Base-by-base conservation (phyloP, 2,329 filamentous ascomycete genomes). In the Monosporascus sp. region DNA sequence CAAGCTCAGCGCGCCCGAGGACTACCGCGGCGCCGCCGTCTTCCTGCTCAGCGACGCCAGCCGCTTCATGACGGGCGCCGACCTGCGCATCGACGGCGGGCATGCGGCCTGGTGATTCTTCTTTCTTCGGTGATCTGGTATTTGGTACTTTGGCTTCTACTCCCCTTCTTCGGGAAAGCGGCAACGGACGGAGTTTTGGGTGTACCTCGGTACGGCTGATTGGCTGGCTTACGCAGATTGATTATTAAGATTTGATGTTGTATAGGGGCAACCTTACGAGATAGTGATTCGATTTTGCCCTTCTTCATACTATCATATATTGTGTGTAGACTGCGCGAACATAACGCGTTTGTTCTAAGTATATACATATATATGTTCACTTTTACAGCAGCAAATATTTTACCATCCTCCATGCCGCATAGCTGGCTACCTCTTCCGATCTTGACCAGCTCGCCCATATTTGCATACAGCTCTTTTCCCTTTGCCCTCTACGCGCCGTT, bases 81-180 rank as follows among this genome's bases (percentile, higher is more conserved):
- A 88, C 59, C 65, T 90, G 65, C 73, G 86, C 35, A 85, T 90
- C 48, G 87, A 90, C 64, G 87, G 87, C 11, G 87, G 87, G 0
- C 87, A 90, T 64, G 68, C 74, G 41, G 79, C 80, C 18, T 85
- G 81, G 81, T 46, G 43, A 8, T 7, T 25, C 7, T 15, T 39
- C 2, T 41, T n/a, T 7, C 3, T 17, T 39, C 3, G 38, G 17
- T 41, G 38, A 41, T n/a, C 2, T 8, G 38, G 38, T 35, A 14
- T 35, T 14, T 35, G 11, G 14, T 35, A 2, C 5, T 35, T 35
- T 35, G 4, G 9, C 3, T 14, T 35, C 2, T 27, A 11, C 9
- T 35, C 5, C 5, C 2, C 5, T 35, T 2, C 4, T 35, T 35
- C 0, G 31, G 4, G 31, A 14, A 35, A 11, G 31, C 31, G 31